Evolutionary conservation across 352 stramenopile genomes (phyloP), one percentile per base, ranked within the genome.

Genomic region (Blastocystis sp.): DNA sequence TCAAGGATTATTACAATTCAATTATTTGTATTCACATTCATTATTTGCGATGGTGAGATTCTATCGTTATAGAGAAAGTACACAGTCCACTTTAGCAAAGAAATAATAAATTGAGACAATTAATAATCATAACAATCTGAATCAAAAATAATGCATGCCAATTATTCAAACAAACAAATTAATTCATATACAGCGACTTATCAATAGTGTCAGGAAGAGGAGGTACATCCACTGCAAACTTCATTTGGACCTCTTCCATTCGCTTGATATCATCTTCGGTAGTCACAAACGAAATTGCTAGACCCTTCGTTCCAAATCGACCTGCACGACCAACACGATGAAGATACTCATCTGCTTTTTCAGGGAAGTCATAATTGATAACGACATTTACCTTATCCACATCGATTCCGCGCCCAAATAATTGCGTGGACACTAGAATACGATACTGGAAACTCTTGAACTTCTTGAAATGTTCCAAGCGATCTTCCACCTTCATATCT

Each of bases 311-410:
- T 90, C 98, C 98, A 92, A 99, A 99, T 92, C 98, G 95, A 91
- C 98, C 98, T 26, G 98, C 97, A 92, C 98, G 95, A 90, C 97
- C 97, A 26, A 92, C 94, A 91, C 98, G 95, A 93, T 99, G 98
- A 68, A 99, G 93, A 93, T 99, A 99, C 92, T 98, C 95, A 93
- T 99, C 97, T 56, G 93, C 95, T 91, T 96, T 94, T 87, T 96
- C 70, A 79, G 98, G 97, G 93, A 99, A 99, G 92, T 99, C 98
- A 92, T 99, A 99, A 94, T 99, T 99, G 91, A 99, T 97, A 55
- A 99, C 98, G 90, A 99, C 98, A 93, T 99, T 99, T 68, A 99
- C 97, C 91, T 96, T 95, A 93, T 99, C 96, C 92, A 99, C 98
- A 95, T 99, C 98, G 93, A 99, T 99, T 91, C 98, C 98, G 93